Percentiles rank a stretch among this genome's conserved stretches.
phyloP scores from a whole-genome alignment of 345 rosid genomes.

The Citrus hindsii region DNA sequence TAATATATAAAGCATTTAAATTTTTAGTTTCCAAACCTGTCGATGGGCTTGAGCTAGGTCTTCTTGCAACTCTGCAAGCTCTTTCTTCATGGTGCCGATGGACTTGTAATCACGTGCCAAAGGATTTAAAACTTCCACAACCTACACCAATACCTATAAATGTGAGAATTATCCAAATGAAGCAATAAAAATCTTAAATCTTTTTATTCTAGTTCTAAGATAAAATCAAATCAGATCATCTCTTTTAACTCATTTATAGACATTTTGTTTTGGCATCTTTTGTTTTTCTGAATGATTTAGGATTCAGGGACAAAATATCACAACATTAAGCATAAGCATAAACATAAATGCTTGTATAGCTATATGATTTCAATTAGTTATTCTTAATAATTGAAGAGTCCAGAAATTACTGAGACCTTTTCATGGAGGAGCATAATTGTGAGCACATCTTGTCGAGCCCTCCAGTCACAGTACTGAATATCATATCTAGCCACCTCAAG shows the following conservation, averaged over 20 bases:
- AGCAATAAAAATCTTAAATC: conserved; percentile 8
- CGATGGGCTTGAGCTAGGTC: conserved; percentile 80
- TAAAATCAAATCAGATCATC: background rate
- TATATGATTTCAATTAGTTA: background rate
- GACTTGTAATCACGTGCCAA: conserved; percentile 97
- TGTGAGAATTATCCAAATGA: conserved; percentile 7
- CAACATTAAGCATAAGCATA: background rate
- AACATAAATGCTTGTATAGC: background rate
- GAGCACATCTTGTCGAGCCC: conserved; percentile 95
- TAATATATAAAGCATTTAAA: background rate
- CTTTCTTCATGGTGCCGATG: conserved; percentile 84
- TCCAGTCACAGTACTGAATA: conserved; percentile 92
- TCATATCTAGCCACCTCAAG: conserved; percentile 90
- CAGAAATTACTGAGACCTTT: conserved; percentile 47
- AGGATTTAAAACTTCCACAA: conserved; percentile 95
- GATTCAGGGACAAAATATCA: background rate
- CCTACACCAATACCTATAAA: conserved; percentile 36
- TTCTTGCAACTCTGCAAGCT: conserved; percentile 83
- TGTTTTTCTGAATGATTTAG: background rate
- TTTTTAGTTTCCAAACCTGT: conserved; percentile 47
- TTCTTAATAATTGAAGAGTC: background rate
- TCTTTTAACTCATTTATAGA: background rate
- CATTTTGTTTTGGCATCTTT: background rate
- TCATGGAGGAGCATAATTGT: conserved; percentile 93
- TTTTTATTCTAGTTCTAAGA: background rate